Evolutionary conservation across 768 basidiomycete genomes (phyloP).

Genomic region (Podaxis sp.): DNA sequence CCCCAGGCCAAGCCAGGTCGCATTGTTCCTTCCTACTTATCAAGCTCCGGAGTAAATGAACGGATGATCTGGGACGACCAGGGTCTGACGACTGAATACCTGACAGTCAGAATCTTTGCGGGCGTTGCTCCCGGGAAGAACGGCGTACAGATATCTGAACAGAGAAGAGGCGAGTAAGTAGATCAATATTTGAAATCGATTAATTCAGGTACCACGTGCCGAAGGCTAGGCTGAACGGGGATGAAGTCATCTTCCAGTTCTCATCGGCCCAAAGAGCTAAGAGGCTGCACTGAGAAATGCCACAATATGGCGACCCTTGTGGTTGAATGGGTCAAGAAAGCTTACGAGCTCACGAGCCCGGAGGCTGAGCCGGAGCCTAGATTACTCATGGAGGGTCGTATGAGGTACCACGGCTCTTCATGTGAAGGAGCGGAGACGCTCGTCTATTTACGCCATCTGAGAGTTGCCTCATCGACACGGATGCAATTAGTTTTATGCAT

Average conservation of each 20-base stretch:
- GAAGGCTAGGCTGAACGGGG: neutral
- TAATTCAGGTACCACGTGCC: neutral
- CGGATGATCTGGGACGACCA: neutral
- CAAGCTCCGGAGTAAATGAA: neutral
- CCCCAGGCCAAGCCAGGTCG: too few relatives aligned
- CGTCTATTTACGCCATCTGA: too few relatives aligned
- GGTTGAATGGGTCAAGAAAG: slow-evolving; percentile 9
- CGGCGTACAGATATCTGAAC: too few relatives aligned
- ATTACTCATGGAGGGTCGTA: neutral
- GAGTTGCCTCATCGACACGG: too few relatives aligned
- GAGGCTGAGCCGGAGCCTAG: neutral
- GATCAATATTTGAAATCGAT: too few relatives aligned
- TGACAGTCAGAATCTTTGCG: neutral
- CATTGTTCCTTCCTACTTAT: neutral
- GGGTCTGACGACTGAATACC: neutral
- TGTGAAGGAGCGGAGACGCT: too few relatives aligned
- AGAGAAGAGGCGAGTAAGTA: neutral
- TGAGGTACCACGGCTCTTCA: too few relatives aligned
- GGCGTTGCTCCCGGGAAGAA: too few relatives aligned
- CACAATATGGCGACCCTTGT: neutral
- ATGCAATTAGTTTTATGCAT: too few relatives aligned
- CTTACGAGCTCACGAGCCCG: neutral
- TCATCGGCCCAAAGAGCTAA: neutral
- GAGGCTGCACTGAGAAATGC: neutral
- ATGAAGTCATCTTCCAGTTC: neutral